phyloP scores from a whole-genome alignment of 345 rosid genomes.

The Reutealis trisperma region DNA sequence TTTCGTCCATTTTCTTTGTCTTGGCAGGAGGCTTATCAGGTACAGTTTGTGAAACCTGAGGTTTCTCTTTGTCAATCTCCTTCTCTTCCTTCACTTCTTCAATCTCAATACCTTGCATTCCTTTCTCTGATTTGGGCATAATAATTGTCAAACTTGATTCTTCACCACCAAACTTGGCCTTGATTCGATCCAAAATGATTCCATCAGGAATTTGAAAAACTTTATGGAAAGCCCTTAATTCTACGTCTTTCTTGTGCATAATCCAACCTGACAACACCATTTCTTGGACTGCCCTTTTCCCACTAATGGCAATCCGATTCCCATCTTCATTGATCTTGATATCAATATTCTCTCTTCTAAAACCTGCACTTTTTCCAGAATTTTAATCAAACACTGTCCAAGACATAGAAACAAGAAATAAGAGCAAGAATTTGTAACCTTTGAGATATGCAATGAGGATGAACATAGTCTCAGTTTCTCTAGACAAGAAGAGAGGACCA shows the following conservation, averaged over 20 bases:
- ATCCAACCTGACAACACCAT: constrained; percentile 65
- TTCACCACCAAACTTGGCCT: constrained; percentile 62
- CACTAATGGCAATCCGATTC: constrained; percentile 45
- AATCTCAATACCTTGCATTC: constrained; percentile 48
- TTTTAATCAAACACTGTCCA: too few species aligned
- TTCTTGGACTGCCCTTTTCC: constrained; percentile 70
- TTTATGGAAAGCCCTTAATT: constrained; percentile 53
- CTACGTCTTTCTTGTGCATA: constrained; percentile 57
- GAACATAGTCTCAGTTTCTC: constrained; percentile 72
- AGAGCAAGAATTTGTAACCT: constrained; percentile 37
- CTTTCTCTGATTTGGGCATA: constrained; percentile 68
- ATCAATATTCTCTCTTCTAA: constrained; percentile 52
- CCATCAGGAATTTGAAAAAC: constrained; percentile 61
- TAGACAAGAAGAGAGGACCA: constrained; percentile 61
- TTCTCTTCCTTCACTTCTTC: constrained; percentile 53
- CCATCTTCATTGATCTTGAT: constrained; percentile 76
- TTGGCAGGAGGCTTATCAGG: constrained; percentile 18
- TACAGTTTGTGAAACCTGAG: not conserved
- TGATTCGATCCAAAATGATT: constrained; percentile 57
- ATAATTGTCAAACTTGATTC: constrained; percentile 50
- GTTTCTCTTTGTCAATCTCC: not conserved
- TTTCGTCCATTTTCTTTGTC: constrained; percentile 19
- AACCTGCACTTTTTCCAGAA: constrained; percentile 47
- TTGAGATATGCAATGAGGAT: constrained; percentile 65
- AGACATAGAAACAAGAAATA: not conserved